Evolutionary conservation across 1,284 basidiomycete genomes (phyloP).

Genomic region (Neolentinus lepideus): DNA sequence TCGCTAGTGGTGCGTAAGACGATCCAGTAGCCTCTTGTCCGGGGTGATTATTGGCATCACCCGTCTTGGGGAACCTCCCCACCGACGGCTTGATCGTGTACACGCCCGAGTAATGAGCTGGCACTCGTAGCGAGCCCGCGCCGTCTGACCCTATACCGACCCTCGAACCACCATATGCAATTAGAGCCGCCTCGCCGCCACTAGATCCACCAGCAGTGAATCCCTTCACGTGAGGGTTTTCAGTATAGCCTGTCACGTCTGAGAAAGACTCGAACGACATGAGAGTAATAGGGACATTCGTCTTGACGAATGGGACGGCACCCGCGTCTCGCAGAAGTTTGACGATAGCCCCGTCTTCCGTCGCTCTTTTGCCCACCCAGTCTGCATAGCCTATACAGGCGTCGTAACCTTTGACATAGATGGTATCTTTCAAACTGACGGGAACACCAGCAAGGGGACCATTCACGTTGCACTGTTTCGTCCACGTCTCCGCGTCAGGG

Average conservation of each 20-base stretch:
- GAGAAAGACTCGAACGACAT: constrained; percentile 70
- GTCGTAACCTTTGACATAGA: constrained; percentile 48
- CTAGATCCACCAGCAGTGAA: constrained; percentile 64
- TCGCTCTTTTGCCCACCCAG: constrained; percentile 36
- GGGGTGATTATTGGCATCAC: constrained; percentile 36
- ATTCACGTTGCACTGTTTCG: constrained; percentile 26
- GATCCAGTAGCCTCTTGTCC: constrained; percentile 59
- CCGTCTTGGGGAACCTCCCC: constrained; percentile 44
- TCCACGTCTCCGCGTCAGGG: constrained; percentile 31
- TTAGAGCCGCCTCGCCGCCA: constrained; percentile 65
- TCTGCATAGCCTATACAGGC: constrained; percentile 56
- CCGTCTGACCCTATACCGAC: constrained; percentile 74
- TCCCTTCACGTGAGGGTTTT: constrained; percentile 53
- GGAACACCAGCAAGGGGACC: constrained; percentile 42
- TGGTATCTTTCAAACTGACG: constrained; percentile 40
- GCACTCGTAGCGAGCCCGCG: constrained; percentile 66
- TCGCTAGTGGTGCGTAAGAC: constrained; percentile 63
- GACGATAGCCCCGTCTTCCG: constrained; percentile 43
- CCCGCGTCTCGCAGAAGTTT: constrained; percentile 58
- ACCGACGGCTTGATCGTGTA: constrained; percentile 53
- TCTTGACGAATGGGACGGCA: constrained; percentile 74
- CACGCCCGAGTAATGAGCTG: constrained; percentile 65
- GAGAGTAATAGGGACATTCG: constrained; percentile 66
- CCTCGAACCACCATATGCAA: constrained; percentile 62
- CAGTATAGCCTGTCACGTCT: constrained; percentile 62